Conservation (phyloP, 768 basidiomycete species). For the Nevesoporus exiguus region DNA sequence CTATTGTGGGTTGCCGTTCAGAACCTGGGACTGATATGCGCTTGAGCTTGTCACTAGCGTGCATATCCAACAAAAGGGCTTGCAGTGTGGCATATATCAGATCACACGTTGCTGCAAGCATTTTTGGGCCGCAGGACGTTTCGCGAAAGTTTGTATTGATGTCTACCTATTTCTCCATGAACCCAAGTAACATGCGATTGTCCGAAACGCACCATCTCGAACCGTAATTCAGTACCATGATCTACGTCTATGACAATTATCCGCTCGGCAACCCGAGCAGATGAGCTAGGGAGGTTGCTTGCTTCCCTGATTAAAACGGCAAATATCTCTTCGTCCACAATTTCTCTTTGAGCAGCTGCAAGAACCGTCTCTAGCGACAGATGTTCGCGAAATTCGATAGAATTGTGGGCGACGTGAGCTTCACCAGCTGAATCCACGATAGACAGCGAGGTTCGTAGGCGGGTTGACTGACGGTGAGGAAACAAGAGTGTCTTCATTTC, state of each 20-base stretch:
- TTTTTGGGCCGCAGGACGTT: slow-evolving; percentile 9
- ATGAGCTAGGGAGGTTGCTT: slow-evolving; percentile 69
- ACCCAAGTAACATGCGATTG: neutral
- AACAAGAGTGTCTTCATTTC: slow-evolving; percentile 49
- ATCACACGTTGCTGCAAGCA: slow-evolving; percentile 48
- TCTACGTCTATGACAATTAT: slow-evolving; percentile 76
- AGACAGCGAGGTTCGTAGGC: slow-evolving; percentile 58
- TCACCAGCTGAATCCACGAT: slow-evolving; percentile 34
- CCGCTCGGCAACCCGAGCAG: slow-evolving; percentile 75
- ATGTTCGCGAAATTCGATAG: slow-evolving; percentile 28
- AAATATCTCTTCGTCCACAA: slow-evolving; percentile 81
- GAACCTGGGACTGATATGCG: slow-evolving; percentile 34
- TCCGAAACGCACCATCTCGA: slow-evolving; percentile 60
- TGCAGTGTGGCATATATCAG: slow-evolving; percentile 64
- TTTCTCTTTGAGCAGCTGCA: slow-evolving; percentile 60
- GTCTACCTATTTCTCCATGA: slow-evolving; percentile 34
- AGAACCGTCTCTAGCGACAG: slow-evolving; percentile 50
- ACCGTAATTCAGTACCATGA: slow-evolving; percentile 60
- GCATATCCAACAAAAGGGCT: slow-evolving; percentile 61
- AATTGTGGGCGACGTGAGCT: slow-evolving; percentile 36
- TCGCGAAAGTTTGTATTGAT: slow-evolving; percentile 17
- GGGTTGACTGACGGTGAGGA: slow-evolving; percentile 59
- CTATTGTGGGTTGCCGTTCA: slow-evolving; percentile 22
- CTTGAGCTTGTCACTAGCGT: slow-evolving; percentile 44
- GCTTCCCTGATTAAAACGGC: slow-evolving; percentile 70